These are phyloP conservation scores for Holtermannia corniformis DNA, from an alignment of 768 basidiomycete genomes.

Conservation along the genomic window DNA sequence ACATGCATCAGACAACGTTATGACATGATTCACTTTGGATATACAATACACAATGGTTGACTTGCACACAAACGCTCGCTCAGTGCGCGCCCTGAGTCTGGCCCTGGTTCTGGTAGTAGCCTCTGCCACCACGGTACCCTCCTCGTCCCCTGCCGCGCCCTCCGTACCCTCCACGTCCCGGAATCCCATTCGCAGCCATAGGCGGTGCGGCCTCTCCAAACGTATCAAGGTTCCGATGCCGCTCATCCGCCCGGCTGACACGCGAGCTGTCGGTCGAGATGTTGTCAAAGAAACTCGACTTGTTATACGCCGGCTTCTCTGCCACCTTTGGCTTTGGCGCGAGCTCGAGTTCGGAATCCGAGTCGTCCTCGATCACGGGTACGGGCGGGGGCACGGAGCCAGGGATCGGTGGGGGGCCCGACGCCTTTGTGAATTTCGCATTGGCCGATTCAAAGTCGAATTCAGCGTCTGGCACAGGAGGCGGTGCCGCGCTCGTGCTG, in stretches of 20 bases:
- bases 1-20: background rate
- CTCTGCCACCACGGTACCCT: conserved; percentile 6
- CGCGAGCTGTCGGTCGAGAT: conserved; percentile 12
- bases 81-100: no score
- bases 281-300: conserved; percentile 30
- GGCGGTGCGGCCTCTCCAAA: conserved; percentile 32
- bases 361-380: background rate
- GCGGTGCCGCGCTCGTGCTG: background rate
- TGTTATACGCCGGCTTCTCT: conserved; percentile 18
- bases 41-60: no score
- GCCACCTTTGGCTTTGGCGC: background rate
- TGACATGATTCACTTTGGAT: no score
- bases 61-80: no score
- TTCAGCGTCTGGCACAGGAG: conserved; percentile 29
- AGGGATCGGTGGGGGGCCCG: background rate
- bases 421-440: conserved; percentile 17
- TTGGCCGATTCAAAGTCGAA: conserved; percentile 31
- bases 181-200: background rate
- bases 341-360: background rate
- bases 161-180: background rate
- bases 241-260: conserved; percentile 23
- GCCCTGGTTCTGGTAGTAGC: no score
- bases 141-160: conserved; percentile 7
- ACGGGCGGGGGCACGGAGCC: background rate
- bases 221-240: conserved; percentile 32